Percentiles rank a stretch among this genome's conserved stretches.
Evolutionary conservation across 345 rosid genomes (phyloP).

Genomic region (Pelargonium nanum): DNA sequence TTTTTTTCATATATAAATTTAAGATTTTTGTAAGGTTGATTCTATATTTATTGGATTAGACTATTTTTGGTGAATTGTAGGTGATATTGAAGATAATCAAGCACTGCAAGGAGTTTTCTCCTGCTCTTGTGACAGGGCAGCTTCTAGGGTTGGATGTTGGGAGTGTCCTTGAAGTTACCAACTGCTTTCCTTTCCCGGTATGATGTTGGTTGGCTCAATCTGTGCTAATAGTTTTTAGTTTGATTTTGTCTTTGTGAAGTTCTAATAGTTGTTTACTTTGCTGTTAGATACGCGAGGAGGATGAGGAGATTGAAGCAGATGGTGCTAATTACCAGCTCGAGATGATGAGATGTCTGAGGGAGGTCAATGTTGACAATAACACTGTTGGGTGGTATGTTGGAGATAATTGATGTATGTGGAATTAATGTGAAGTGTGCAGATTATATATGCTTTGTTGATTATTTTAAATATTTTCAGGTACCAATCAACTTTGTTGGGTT

Average conservation of each 20-base stretch:
- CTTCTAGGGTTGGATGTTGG: slow-evolving; percentile 99
- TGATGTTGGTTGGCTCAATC: neutral
- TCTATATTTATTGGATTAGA: no score
- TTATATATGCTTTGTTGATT: neutral
- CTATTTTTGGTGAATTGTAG: slow-evolving; percentile 24
- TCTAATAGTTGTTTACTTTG: neutral
- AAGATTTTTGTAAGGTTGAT: no score
- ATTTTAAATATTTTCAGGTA: slow-evolving; percentile 44
- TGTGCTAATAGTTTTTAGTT: neutral
- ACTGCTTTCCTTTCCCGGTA: slow-evolving; percentile 98
- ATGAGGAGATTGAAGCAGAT: slow-evolving; percentile 96
- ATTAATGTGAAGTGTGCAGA: neutral
- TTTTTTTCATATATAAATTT: no score
- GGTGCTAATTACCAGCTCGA: slow-evolving; percentile 99
- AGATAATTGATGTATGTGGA: neutral
- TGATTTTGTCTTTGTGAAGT: neutral
- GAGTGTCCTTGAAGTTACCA: slow-evolving; percentile 94
- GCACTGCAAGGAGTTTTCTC: slow-evolving; percentile 96
- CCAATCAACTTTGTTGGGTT: slow-evolving; percentile 86
- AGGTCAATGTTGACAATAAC: slow-evolving; percentile 97
- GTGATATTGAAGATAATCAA: slow-evolving; percentile 85
- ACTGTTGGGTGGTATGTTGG: slow-evolving; percentile 83
- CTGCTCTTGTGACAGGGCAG: slow-evolving; percentile 91
- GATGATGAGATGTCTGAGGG: slow-evolving; percentile 97
- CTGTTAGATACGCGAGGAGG: slow-evolving; percentile 68